These are phyloP conservation scores for Xylaria scruposa DNA, from an alignment of 495 filamentous ascomycete genomes.

Conservation along the genomic window DNA sequence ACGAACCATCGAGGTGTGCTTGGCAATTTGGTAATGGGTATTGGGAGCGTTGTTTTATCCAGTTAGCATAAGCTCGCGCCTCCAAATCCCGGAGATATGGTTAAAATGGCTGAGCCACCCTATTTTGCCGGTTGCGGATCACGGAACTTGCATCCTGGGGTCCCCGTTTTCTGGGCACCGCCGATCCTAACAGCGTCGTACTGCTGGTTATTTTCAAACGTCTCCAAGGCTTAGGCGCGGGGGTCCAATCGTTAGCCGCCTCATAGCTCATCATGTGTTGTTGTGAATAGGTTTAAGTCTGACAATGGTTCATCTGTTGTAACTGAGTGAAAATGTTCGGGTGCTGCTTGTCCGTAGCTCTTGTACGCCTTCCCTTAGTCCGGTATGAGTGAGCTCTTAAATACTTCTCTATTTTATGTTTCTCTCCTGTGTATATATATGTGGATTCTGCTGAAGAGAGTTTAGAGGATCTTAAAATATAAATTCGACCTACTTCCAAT, in stretches of 20 bases:
- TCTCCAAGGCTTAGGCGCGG: background rate
- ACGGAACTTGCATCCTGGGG: constrained; percentile 4
- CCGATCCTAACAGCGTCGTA: background rate
- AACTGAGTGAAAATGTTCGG: background rate
- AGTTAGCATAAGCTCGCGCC: constrained; percentile 23
- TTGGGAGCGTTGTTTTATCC: constrained; percentile 16
- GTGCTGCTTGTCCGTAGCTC: constrained; percentile 4
- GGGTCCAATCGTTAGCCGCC: background rate
- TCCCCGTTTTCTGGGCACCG: background rate
- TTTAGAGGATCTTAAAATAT: background rate
- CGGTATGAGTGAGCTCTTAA: background rate
- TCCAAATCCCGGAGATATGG: constrained; percentile 34
- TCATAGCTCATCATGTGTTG: background rate
- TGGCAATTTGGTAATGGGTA: constrained; percentile 34
- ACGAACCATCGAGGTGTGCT: constrained; percentile 30
- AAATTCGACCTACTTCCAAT: background rate
- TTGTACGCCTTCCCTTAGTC: background rate
- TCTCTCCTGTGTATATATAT: background rate
- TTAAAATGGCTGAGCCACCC: constrained; percentile 37
- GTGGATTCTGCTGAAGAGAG: background rate
- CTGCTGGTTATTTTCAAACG: background rate
- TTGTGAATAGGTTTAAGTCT: background rate
- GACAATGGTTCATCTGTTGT: background rate
- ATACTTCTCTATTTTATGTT: background rate
- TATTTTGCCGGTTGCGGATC: constrained; percentile 24